These are phyloP conservation scores for Rhizopogon vinicolor DNA, from an alignment of 768 basidiomycete species.

Conservation along the genomic window DNA sequence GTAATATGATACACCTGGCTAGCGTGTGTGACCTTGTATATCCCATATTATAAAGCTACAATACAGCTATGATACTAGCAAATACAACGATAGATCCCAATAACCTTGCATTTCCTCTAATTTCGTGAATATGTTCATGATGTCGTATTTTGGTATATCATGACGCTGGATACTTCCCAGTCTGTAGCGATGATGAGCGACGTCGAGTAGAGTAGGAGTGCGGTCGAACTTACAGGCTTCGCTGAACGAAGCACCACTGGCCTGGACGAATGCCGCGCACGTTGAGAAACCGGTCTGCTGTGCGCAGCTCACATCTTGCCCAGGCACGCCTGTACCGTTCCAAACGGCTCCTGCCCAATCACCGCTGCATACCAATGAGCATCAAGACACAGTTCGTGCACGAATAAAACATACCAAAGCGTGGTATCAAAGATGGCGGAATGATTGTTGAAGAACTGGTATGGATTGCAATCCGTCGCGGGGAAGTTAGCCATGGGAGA, in stretches of 20 bases:
- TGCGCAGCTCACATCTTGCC: slow-evolving; percentile 85
- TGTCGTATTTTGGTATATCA: slow-evolving; percentile 55
- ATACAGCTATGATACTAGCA: neutral
- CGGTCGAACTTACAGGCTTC: slow-evolving; percentile 66
- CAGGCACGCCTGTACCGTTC: slow-evolving; percentile 66
- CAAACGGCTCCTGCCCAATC: slow-evolving; percentile 90
- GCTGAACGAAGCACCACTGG: slow-evolving; percentile 59
- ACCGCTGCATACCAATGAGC: slow-evolving; percentile 44
- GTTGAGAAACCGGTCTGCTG: slow-evolving; percentile 76
- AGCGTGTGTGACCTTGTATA: neutral
- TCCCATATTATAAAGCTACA: neutral
- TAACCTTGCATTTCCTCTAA: neutral
- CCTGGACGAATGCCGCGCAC: slow-evolving; percentile 70
- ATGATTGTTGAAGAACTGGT: slow-evolving; percentile 74
- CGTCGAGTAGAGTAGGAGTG: slow-evolving; percentile 1
- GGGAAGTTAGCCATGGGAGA: slow-evolving; percentile 77
- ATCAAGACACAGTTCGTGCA: neutral
- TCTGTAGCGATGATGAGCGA: slow-evolving; percentile 36
- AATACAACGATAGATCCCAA: neutral
- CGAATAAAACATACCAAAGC: slow-evolving; percentile 49
- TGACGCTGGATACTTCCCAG: slow-evolving; percentile 77
- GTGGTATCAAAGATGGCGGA: slow-evolving; percentile 83
- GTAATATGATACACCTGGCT: neutral
- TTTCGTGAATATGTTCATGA: neutral
- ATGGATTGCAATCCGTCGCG: slow-evolving; percentile 67